Base-by-base conservation (phyloP, 345 rosid genomes). In the Chamaenerion angustifolium region DNA sequence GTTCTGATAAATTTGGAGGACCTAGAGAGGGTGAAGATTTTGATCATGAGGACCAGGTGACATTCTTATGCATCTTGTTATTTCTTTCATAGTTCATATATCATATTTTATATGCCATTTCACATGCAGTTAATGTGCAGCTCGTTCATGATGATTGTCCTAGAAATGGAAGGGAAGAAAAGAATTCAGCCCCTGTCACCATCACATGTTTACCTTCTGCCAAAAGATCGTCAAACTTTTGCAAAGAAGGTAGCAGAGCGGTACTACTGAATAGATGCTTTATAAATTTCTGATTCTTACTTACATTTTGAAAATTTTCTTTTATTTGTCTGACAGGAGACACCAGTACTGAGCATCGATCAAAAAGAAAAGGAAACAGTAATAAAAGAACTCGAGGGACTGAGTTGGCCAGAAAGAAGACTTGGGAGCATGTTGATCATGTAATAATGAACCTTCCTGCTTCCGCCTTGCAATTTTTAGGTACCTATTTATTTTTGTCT, bases 381-480 rank as follows among this genome's bases (percentile, higher is more conserved):
- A 74, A 69, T 43, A 86, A 87, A 65, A 84, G 81, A 67, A 64
- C 76, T 65, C 78, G 65, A 75, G 64, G 76, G 68, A 66, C 81
- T 3, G 58, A 65, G 58, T 56, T 74, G 46, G 69, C 78, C 49
- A 54, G 64, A 13, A 44, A 78, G 43, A 87, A 76, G 76, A 67
- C 93, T 1, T 80, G 93, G 96, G 93, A 84, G 70, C 95, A 87
- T 64, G 59, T 87, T 51, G 95, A 92, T 75, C 98, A 87, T 68
- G 70, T 92, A 48, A 75, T 92, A 46, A 92, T 92, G 98, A 92
- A 92, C 72, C 98, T 92, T 65, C 98, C 98, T 45, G 98, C 93
- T 54, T 92, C 98, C 64, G 96, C 95, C 54, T 57, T 84, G 52
- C 64, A 77, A 43, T 92, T 92, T 74, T 73, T 92, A 42, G 96